These are phyloP conservation scores for Leptomonas pyrrhocoris DNA, from an alignment of 208 protist genomes.

Conservation along the genomic window DNA sequence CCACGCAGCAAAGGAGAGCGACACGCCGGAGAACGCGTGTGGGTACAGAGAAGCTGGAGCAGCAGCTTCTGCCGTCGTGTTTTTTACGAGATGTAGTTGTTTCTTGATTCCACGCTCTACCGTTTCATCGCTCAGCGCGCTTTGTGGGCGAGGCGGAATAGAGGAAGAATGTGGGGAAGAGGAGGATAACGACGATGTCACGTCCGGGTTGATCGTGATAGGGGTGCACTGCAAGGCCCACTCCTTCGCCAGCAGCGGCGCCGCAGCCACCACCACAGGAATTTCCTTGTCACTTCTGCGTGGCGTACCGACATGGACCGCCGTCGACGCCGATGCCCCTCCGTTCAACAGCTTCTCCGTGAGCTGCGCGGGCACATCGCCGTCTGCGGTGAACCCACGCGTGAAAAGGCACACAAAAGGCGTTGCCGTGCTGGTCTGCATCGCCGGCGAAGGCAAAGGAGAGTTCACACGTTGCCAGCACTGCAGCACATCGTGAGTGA, in stretches of 20 bases:
- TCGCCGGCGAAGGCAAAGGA: background rate
- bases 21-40: constrained; percentile 44
- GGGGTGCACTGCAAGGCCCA: constrained; percentile 55
- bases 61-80: background rate
- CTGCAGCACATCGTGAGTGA: constrained; percentile 26
- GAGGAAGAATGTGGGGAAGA: background rate
- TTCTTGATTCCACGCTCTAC: background rate
- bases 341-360: constrained; percentile 30
- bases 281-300: background rate
- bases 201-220: background rate
- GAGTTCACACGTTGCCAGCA: constrained; percentile 18
- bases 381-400: constrained; percentile 56
- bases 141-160: constrained; percentile 18
- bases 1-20: constrained; percentile 49
- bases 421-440: background rate
- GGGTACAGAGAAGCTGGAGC: background rate
- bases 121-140: background rate
- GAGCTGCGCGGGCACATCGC: constrained; percentile 33
- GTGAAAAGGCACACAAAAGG: constrained; percentile 52
- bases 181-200: constrained; percentile 1
- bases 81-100: background rate
- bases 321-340: background rate
- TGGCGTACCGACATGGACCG: background rate
- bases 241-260: constrained; percentile 69
- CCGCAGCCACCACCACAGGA: constrained; percentile 58